Base-by-base conservation (phyloP, 2,329 filamentous ascomycete species). In the Daldinia sp. region DNA sequence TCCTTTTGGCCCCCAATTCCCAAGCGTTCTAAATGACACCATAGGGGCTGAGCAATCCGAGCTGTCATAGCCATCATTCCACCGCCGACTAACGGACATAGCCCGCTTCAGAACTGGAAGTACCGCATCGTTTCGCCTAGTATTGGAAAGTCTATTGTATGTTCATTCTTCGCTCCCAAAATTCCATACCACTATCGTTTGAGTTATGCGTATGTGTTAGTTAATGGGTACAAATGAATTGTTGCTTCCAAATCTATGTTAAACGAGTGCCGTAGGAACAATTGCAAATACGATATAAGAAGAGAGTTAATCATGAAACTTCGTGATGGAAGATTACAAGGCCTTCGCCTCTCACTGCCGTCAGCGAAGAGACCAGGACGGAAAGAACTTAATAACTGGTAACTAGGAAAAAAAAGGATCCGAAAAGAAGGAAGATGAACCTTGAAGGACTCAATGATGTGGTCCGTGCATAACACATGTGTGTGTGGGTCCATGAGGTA, bases 21-120 rank as follows among this genome's bases (percentile, higher is more conserved):
- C 9, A 48, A 30, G 19, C 45, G 15, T 48, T 30, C 27, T 48
- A 19, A 48, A 48, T 48, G 45, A 21, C 47, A 32, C 29, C 13
- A 58, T 51, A 43, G 58, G 60, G 64, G 58, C 61, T 66, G 48
- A 48, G 61, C 59, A 64, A 64, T 61, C 61, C 62, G 56, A 67
- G 61, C 61, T 56, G 54, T 43, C 56, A 47, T 45, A 67, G 61
- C 61, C 61, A 57, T 43, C 56, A 47, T 45, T 53, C 17, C 27
- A 51, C 43, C 47, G 58, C 55, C 58, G 41, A 62, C 21, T n/a
- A 53, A 52, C 58, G 48, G 53, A 34, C n/a, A 15, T 29, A 43
- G 54, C 37, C 50, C 58, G 37, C 50, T 35, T 51, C 13, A 25
- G 15, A 63, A 32, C 54, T 34, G 21, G 39, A 15, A 45, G 39